These are phyloP conservation scores for Striga asiatica DNA, from an alignment of 257 asterid species.

Conservation along the genomic window DNA sequence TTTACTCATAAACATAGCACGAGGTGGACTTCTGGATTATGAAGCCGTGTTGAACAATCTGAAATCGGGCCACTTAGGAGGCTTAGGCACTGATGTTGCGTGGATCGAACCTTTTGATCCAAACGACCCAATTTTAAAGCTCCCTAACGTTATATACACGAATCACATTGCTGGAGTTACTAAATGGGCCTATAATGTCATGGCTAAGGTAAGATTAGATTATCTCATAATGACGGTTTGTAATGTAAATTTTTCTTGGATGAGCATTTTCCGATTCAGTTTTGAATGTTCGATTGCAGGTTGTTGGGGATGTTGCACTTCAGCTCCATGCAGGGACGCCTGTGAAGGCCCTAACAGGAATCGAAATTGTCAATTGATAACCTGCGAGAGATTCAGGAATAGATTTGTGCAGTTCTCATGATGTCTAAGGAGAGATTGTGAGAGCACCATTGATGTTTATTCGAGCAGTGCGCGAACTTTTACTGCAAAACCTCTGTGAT, in stretches of 20 bases:
- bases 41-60: slow-evolving; percentile 58
- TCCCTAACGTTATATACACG: slow-evolving; percentile 75
- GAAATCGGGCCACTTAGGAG: slow-evolving; percentile 81
- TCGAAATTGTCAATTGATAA: slow-evolving; percentile 67
- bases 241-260: too few relatives aligned
- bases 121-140: slow-evolving; percentile 55
- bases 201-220: slow-evolving; percentile 92
- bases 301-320: slow-evolving; percentile 30
- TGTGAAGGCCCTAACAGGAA: slow-evolving; percentile 45
- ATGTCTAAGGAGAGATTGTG: too few relatives aligned
- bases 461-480: too few relatives aligned
- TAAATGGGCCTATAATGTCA: slow-evolving; percentile 52
- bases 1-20: slow-evolving; percentile 60
- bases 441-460: too few relatives aligned
- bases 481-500: too few relatives aligned
- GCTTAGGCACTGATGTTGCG: slow-evolving; percentile 89
- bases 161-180: slow-evolving; percentile 97
- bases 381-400: too few relatives aligned
- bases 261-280: too few relatives aligned
- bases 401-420: too few relatives aligned
- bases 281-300: neutral
- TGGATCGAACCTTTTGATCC: slow-evolving; percentile 98
- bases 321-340: slow-evolving; percentile 51
- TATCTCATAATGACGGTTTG: too few relatives aligned
- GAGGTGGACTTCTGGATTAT: slow-evolving; percentile 86